Conservation (phyloP, 2,329 filamentous ascomycete genomes). For the Colletotrichum chlorophyti region DNA sequence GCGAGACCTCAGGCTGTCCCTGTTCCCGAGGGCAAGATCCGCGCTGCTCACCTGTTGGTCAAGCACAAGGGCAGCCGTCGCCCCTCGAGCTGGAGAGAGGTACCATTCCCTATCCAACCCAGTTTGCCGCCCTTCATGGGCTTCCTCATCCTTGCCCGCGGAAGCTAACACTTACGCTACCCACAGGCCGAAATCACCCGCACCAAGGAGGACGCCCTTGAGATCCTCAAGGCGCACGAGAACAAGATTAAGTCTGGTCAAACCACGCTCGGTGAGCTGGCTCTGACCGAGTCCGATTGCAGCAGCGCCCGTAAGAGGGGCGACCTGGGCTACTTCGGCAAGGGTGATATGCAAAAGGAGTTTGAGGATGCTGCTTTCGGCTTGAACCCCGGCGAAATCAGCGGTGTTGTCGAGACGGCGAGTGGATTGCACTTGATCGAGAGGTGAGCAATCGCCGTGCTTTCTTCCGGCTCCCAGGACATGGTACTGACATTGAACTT, state of each 20-base stretch:
- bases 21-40: conserved; percentile 80
- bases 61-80: conserved; percentile 91
- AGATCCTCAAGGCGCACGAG: conserved; percentile 79
- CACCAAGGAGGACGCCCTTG: conserved; percentile 83
- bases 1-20: conserved; percentile 44
- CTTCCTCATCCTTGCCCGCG: no score
- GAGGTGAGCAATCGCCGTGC: no score
- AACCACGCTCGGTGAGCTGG: conserved; percentile 79
- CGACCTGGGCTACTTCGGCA: conserved; percentile 93
- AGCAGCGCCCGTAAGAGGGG: conserved; percentile 93
- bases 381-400: conserved; percentile 87
- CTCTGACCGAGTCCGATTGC: conserved; percentile 90
- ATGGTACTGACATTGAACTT: conserved; percentile 69
- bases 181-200: conserved; percentile 79
- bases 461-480: not conserved
- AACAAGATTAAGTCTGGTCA: conserved; percentile 75
- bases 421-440: conserved; percentile 96
- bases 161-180: not conserved
- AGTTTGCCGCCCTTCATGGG: no score
- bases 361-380: conserved; percentile 96
- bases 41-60: conserved; percentile 88
- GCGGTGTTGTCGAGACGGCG: conserved; percentile 86
- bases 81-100: conserved; percentile 90
- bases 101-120: no score
- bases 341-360: conserved; percentile 97